Evolutionary conservation across 257 asterid species (phyloP).

Genomic region (Ehretia macrophylla): DNA sequence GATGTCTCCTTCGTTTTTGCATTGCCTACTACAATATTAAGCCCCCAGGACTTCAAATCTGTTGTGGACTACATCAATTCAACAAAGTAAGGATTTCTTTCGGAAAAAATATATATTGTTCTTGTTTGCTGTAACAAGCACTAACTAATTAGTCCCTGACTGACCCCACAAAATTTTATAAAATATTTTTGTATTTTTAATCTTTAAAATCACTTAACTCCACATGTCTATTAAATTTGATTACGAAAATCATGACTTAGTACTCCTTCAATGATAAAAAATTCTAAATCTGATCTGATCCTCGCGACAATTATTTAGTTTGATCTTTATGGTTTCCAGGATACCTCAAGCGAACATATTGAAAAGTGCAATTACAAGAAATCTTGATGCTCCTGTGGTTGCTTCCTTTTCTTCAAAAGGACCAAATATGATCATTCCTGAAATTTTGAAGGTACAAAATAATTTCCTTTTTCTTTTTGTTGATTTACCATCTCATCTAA

Average conservation of each 20-base stretch:
- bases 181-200: no score
- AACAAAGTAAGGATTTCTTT: conserved; percentile 8
- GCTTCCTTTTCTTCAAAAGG: conserved; percentile 24
- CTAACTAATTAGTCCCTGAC: no score
- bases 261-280: background rate
- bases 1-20: conserved; percentile 19
- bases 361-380: background rate
- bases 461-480: no score
- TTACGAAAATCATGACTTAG: background rate
- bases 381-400: conserved; percentile 8
- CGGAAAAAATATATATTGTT: no score
- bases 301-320: background rate
- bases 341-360: conserved; percentile 8
- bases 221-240: no score
- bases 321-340: background rate
- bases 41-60: background rate
- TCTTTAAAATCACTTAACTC: background rate
- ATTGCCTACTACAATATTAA: conserved; percentile 17
- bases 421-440: conserved; percentile 5
- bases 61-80: conserved; percentile 9
- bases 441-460: conserved; percentile 18
- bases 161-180: no score
- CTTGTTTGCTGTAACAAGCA: no score
- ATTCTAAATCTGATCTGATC: no score
- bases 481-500: background rate